Evolutionary conservation across 768 basidiomycete genomes (phyloP).

Genomic region (Tylopilus vinaceipallidus): DNA sequence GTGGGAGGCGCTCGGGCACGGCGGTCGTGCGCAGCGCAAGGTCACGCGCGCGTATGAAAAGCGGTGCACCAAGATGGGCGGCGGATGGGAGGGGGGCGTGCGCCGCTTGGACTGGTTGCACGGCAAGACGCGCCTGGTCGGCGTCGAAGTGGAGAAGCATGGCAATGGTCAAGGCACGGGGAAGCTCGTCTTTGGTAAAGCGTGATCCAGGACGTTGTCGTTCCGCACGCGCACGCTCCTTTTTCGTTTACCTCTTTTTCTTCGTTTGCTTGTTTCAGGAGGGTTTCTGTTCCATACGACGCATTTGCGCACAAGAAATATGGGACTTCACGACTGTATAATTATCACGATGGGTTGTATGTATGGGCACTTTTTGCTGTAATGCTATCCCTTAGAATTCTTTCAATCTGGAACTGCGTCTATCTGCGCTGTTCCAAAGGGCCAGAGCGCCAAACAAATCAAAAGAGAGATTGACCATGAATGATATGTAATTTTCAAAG

Average conservation of each 20-base stretch:
- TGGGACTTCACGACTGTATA: constrained; percentile 19
- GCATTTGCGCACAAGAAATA: constrained; percentile 1
- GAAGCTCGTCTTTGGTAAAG: constrained; percentile 47
- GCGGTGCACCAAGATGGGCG: constrained; percentile 60
- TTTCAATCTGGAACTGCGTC: no score
- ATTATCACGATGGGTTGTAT: constrained; percentile 14
- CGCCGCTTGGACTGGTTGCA: constrained; percentile 66
- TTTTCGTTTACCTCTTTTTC: neutral
- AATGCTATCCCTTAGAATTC: constrained; percentile 12
- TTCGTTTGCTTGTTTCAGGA: neutral
- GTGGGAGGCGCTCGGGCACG: constrained; percentile 59
- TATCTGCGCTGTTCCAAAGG: no score
- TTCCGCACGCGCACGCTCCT: constrained; percentile 4
- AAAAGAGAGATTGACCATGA: no score
- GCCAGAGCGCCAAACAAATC: no score
- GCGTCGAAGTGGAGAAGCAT: constrained; percentile 57
- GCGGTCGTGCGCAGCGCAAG: constrained; percentile 55
- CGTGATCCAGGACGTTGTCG: constrained; percentile 23
- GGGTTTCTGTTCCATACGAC: neutral
- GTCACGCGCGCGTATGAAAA: constrained; percentile 61
- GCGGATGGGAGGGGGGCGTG: constrained; percentile 69
- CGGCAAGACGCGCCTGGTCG: constrained; percentile 55
- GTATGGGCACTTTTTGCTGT: constrained; percentile 22
- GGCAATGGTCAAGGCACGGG: constrained; percentile 39
- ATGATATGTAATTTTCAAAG: no score